These are phyloP conservation scores for Collybia mongolica DNA, from an alignment of 768 basidiomycete species.

Conservation along the genomic window DNA sequence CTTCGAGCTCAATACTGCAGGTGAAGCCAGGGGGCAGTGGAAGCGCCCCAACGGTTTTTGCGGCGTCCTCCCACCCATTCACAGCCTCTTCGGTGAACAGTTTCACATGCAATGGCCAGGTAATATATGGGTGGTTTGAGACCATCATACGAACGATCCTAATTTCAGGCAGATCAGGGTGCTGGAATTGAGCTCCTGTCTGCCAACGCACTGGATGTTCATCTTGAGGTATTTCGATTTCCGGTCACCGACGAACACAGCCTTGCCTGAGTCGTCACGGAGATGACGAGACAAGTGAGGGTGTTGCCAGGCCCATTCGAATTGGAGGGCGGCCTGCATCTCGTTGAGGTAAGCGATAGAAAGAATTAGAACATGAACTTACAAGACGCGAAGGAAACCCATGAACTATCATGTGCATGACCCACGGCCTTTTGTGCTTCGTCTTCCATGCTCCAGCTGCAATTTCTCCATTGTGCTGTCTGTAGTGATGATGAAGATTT, in stretches of 20 bases:
- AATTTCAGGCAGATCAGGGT: conserved; percentile 6
- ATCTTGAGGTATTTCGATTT: conserved; percentile 34
- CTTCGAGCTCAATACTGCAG: conserved; percentile 56
- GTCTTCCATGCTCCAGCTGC: conserved; percentile 72
- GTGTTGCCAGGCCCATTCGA: conserved; percentile 89
- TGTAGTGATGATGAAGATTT: conserved; percentile 16
- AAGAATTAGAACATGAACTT: conserved; percentile 6
- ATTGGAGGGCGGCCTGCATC: conserved; percentile 64
- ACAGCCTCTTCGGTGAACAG: conserved; percentile 67
- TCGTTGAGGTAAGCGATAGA: not conserved
- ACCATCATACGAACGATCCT: conserved; percentile 68
- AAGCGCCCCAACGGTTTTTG: conserved; percentile 11
- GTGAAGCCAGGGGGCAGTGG: conserved; percentile 55
- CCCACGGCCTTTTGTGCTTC: conserved; percentile 61
- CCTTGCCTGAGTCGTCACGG: conserved; percentile 38
- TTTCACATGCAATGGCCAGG: conserved; percentile 74
- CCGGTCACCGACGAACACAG: conserved; percentile 31
- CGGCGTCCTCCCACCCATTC: conserved; percentile 47
- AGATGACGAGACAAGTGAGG: conserved; percentile 69
- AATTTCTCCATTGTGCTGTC: conserved; percentile 83
- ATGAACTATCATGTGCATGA: conserved; percentile 84
- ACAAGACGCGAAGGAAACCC: conserved; percentile 75
- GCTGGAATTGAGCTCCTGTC: not conserved
- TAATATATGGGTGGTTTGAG: conserved; percentile 61
- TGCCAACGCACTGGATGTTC: conserved; percentile 44